phyloP scores from a whole-genome alignment of 345 rosid genomes.

The Mercurialis annua region DNA sequence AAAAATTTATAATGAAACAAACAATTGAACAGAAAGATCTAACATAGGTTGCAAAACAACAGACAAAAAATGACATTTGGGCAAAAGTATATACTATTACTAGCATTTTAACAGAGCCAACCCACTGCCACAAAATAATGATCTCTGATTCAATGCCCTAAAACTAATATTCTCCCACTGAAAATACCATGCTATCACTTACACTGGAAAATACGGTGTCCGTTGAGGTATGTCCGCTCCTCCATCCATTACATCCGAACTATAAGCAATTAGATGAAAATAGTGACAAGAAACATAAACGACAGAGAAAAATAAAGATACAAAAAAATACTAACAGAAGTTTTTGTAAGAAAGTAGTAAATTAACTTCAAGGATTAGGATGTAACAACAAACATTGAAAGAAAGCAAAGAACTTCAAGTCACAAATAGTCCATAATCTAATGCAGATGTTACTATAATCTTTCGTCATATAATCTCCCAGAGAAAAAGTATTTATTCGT shows the following conservation, averaged over 20 bases:
- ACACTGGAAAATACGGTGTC: slow-evolving; percentile 72
- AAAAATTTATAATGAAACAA: no score
- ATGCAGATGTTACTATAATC: slow-evolving; percentile 1
- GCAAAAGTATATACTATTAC: no score
- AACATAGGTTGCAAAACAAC: no score
- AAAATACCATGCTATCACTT: slow-evolving; percentile 27
- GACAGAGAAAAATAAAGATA: not conserved
- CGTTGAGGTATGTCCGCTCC: slow-evolving; percentile 29
- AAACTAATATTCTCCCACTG: not conserved
- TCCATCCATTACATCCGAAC: slow-evolving; percentile 45
- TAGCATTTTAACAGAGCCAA: no score
- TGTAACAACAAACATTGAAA: not conserved
- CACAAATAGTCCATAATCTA: not conserved
- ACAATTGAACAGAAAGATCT: not conserved
- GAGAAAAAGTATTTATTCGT: not conserved
- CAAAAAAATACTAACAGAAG: no score
- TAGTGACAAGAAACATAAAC: slow-evolving; percentile 7
- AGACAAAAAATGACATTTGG: no score
- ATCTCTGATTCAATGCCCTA: not conserved
- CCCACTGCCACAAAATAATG: not conserved
- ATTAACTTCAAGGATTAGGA: not conserved
- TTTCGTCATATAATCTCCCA: not conserved
- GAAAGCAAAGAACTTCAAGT: not conserved
- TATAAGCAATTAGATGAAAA: slow-evolving; percentile 32
- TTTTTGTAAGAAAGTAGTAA: no score